These are phyloP conservation scores for Prunus campanulata DNA, from an alignment of 306 rosid species.

Conservation along the genomic window DNA sequence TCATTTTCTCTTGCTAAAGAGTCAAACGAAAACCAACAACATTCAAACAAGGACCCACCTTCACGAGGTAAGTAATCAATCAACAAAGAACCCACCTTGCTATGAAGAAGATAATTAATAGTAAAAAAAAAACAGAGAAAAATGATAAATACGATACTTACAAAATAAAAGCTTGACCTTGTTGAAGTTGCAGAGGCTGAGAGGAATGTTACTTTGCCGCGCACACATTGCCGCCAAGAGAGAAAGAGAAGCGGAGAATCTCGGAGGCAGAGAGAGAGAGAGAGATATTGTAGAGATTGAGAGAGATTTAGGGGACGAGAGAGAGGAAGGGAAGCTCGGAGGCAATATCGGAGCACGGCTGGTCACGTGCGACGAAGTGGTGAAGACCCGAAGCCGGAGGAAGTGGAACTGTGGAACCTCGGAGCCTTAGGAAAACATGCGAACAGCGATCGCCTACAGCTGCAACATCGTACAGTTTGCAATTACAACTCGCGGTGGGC, in stretches of 20 bases:
- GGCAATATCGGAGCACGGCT: not conserved
- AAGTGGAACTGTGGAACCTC: conserved; percentile 6
- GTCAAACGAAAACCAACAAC: not conserved
- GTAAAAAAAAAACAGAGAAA: not conserved
- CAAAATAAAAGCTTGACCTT: not conserved
- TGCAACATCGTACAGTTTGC: not conserved
- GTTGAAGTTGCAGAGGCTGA: not conserved
- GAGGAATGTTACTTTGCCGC: not conserved
- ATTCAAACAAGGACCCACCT: not conserved
- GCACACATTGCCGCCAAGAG: conserved; percentile 20
- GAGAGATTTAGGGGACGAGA: not conserved
- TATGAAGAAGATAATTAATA: not conserved
- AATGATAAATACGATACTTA: not conserved
- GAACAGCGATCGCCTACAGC: not conserved
- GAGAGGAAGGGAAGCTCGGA: not conserved
- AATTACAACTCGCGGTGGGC: not conserved
- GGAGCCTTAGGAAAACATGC: not conserved
- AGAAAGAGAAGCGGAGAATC: not conserved
- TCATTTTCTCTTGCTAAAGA: not conserved
- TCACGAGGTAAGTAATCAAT: not conserved
- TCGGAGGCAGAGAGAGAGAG: not conserved
- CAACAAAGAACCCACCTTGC: not conserved
- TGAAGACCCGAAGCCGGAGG: not conserved
- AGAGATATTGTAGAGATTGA: not conserved
- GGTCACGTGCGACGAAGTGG: not conserved